Evolutionary conservation across 2,329 filamentous ascomycete genomes (phyloP).

Genomic region (Dothideomycetes sp.): DNA sequence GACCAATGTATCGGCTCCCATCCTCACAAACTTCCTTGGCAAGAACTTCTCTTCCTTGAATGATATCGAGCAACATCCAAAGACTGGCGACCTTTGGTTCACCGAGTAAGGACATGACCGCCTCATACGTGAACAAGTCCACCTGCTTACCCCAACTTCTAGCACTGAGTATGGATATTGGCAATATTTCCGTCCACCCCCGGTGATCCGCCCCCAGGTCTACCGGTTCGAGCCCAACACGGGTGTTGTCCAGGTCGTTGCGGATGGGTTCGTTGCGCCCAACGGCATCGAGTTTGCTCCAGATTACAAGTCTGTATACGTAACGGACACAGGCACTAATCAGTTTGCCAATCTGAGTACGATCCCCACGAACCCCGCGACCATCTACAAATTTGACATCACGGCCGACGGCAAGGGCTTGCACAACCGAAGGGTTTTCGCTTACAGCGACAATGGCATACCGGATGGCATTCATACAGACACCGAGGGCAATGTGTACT

Average conservation of each 20-base stretch:
- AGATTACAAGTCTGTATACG: constrained; percentile 32
- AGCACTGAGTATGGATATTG: constrained; percentile 28
- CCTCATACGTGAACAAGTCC: too few relatives aligned
- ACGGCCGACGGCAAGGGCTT: constrained; percentile 23
- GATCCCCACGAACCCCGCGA: constrained; percentile 29
- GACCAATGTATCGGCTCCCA: constrained; percentile 29
- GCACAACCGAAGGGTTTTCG: constrained; percentile 10
- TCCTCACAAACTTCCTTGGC: constrained; percentile 38
- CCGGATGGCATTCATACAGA: constrained; percentile 12
- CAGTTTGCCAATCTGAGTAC: constrained; percentile 18
- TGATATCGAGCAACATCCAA: constrained; percentile 29
- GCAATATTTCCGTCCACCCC: constrained; percentile 25
- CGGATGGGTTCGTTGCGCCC: constrained; percentile 29
- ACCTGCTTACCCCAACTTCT: too few relatives aligned
- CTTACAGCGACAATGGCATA: constrained; percentile 7
- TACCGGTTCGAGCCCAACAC: constrained; percentile 34
- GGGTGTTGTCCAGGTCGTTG: constrained; percentile 29
- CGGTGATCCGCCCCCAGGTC: constrained; percentile 19
- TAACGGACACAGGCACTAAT: constrained; percentile 28
- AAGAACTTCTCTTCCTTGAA: constrained; percentile 34
- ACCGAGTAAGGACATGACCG: too few relatives aligned
- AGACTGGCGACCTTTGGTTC: constrained; percentile 37
- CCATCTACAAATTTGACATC: constrained; percentile 33
- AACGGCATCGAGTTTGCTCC: constrained; percentile 37
- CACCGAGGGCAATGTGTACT: constrained; percentile 10